Percentiles rank a stretch among this genome's conserved stretches.
These are phyloP conservation scores for Terana coerulea DNA, from an alignment of 768 basidiomycete genomes.

Conservation along the genomic window DNA sequence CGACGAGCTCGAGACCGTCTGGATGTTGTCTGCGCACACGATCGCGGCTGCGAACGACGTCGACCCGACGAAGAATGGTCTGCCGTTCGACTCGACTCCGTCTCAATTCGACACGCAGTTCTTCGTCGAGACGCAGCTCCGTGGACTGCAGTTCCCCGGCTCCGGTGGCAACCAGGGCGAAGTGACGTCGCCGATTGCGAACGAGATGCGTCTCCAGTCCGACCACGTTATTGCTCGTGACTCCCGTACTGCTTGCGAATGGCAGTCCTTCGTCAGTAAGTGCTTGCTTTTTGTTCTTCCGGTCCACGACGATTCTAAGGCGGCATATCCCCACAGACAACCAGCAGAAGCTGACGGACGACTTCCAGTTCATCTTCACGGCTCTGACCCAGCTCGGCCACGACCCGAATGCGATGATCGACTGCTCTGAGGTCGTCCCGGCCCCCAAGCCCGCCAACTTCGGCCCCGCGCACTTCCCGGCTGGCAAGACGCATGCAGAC, in stretches of 20 bases:
- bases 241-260: slow-evolving; percentile 15
- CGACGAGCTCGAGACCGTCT: slow-evolving; percentile 21
- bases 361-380: slow-evolving; percentile 19
- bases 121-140: slow-evolving; percentile 15
- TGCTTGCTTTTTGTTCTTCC: background rate
- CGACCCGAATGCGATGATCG: slow-evolving; percentile 14
- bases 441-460: slow-evolving; percentile 7
- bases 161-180: slow-evolving; percentile 18
- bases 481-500: slow-evolving; percentile 20
- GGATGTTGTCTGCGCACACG: slow-evolving; percentile 23
- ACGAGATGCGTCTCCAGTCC: slow-evolving; percentile 26
- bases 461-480: slow-evolving; percentile 20
- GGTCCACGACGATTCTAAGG: background rate
- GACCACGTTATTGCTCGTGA: slow-evolving; percentile 16
- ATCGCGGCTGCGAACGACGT: slow-evolving; percentile 25
- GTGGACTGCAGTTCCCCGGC: slow-evolving; percentile 19
- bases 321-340: slow-evolving; percentile 15
- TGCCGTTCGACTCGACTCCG: slow-evolving; percentile 13
- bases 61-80: slow-evolving; percentile 20
- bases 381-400: slow-evolving; percentile 20
- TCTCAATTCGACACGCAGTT: slow-evolving; percentile 11
- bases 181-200: slow-evolving; percentile 19
- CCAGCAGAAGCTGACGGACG: slow-evolving; percentile 16
- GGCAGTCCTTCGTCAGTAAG: slow-evolving; percentile 15
- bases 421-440: slow-evolving; percentile 26